Percentiles rank a stretch among this genome's conserved stretches.
Conservation (phyloP, 805 yeast species). For the Starmera caribaea region DNA sequence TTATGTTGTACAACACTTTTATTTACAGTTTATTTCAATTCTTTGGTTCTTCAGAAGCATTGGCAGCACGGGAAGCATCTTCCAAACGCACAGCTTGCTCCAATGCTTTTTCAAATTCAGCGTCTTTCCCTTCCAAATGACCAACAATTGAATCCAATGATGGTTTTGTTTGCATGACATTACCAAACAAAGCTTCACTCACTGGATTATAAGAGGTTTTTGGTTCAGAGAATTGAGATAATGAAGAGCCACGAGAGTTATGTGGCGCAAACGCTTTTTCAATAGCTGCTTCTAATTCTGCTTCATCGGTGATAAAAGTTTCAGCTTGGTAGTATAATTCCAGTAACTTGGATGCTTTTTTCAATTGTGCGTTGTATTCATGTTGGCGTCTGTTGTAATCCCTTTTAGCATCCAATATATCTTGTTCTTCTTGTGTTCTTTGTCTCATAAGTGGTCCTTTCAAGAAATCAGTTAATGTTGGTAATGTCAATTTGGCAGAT, state of each 20-base stretch:
- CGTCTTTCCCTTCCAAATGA: constrained; percentile 22
- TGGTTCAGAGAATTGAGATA: constrained; percentile 9
- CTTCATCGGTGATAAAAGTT: constrained; percentile 65
- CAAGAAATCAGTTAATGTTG: constrained; percentile 63
- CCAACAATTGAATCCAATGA: constrained; percentile 27
- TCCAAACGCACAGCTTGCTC: constrained; percentile 2
- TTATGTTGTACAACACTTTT: too few relatives aligned
- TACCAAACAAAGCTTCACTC: constrained; percentile 27
- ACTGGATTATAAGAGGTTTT: constrained; percentile 14
- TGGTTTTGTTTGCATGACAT: constrained; percentile 20
- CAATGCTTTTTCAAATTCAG: constrained; percentile 19
- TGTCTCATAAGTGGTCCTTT: constrained; percentile 62
- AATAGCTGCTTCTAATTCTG: constrained; percentile 47
- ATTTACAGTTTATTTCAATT: too few relatives aligned
- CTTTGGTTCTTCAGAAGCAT: background rate
- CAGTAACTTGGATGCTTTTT: constrained; percentile 47
- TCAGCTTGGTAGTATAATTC: constrained; percentile 65
- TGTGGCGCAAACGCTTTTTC: constrained; percentile 38
- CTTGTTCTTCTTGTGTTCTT: constrained; percentile 63
- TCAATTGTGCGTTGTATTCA: constrained; percentile 42
- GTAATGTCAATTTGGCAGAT: constrained; percentile 60
- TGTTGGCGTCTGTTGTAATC: constrained; percentile 51
- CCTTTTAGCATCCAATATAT: constrained; percentile 47
- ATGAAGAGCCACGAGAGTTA: constrained; percentile 2
- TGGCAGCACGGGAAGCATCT: background rate